Percentiles rank a stretch among this genome's conserved stretches.
Conservation (phyloP, 371 early-diverging fungal species). For the Mucor plumbeus region DNA sequence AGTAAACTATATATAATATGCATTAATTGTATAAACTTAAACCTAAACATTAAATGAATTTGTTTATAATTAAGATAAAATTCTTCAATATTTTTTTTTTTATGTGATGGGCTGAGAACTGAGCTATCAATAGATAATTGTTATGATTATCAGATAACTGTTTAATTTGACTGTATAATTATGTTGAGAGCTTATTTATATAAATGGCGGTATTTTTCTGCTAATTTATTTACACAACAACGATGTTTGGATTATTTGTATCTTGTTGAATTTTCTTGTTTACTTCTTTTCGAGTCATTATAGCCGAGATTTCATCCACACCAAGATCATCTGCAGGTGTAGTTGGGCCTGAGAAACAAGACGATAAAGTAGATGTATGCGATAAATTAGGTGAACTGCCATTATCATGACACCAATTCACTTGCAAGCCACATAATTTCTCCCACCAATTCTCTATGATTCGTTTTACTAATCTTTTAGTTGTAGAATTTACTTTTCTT, state of each 20-base stretch:
- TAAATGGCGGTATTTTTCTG: not conserved
- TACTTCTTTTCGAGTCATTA: constrained; percentile 19
- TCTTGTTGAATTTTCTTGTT: constrained; percentile 2
- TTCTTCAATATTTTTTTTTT: too few relatives aligned
- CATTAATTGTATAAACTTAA: too few relatives aligned
- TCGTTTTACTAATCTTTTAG: constrained; percentile 47
- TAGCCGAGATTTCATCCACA: constrained; percentile 16
- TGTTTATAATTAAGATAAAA: too few relatives aligned
- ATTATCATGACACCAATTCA: not conserved
- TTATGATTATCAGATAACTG: too few relatives aligned
- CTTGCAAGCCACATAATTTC: constrained; percentile 15
- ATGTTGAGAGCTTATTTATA: not conserved
- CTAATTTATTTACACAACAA: constrained; percentile 18
- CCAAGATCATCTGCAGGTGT: constrained; percentile 16
- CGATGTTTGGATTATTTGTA: constrained; percentile 9
- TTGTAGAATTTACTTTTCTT: constrained; percentile 39
- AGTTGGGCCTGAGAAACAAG: constrained; percentile 13
- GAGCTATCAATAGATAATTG: too few relatives aligned
- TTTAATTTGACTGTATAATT: too few relatives aligned
- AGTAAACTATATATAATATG: too few relatives aligned
- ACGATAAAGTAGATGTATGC: not conserved
- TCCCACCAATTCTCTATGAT: constrained; percentile 63
- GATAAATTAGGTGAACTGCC: constrained; percentile 13
- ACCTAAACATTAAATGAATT: too few relatives aligned
- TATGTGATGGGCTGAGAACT: too few relatives aligned